Evolutionary conservation across 352 stramenopile species (phyloP), one percentile per base, ranked within the genome.

Genomic region (Globisporangium cylindrosporum): DNA sequence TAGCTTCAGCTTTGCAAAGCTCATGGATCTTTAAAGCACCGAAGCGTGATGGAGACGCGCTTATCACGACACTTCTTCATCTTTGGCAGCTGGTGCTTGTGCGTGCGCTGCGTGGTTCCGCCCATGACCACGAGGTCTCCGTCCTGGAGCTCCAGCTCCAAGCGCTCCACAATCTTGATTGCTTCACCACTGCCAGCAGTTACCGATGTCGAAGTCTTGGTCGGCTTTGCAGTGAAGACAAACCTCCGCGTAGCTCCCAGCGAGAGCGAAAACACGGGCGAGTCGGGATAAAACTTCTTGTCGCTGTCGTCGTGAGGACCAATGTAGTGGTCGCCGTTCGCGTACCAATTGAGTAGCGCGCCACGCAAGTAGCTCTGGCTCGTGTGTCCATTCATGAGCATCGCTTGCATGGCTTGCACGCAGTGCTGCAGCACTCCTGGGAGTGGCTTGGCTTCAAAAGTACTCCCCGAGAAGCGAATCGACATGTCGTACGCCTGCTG

Each of bases 271-370:
- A 78, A 66, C 58, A 86, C 81, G 9, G 79, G 79, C 36, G 61
- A 75, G 27, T 74, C 60, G 7, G 54, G 41, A 27, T 81, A 69
- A 46, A 97, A 75, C 29, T 80, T 72, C 8, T 67, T 54, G 62
- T 92, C 88, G 59, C 94, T 76, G 60, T 97, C 90, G 0, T 82
- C 77, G 62, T 95, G 90, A 0, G 86, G 75, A 7, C 87, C 90
- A 53, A 97, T 93, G 68, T 90, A 90, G 67, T 97, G 84, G 48
- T 93, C 74, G 29, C 84, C 86, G 56, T 92, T 71, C 4, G 78
- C 76, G 66, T 97, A 97, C 90, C 88, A 97, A 63, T 96, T 97
- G 29, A 92, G 65, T 4, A 97, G 73, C 41, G 78, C 86, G 29
- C 69, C 72, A 61, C 86, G 88, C 25, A 86, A 63, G 20, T 61